phyloP scores from a whole-genome alignment of 441 rosid species.

The Euphorbia schlechtendalii region DNA sequence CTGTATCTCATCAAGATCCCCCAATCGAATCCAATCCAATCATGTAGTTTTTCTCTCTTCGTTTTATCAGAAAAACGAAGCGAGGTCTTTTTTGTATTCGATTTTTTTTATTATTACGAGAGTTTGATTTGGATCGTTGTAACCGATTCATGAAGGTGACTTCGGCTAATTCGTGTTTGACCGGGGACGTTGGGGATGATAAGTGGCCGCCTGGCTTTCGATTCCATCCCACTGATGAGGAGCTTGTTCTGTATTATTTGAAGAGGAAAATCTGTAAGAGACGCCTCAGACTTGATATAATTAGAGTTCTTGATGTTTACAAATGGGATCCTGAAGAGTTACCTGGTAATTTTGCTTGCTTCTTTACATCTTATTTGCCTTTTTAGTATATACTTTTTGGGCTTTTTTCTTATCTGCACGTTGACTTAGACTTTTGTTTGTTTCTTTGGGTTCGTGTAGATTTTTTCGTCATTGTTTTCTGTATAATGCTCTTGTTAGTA shows the following conservation, averaged over 20 bases:
- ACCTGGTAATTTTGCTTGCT: constrained; percentile 45
- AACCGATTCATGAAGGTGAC: constrained; percentile 25
- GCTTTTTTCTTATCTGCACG: too few species aligned
- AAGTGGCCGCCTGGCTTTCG: constrained; percentile 83
- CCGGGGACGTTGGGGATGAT: constrained; percentile 16
- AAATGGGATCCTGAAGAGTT: constrained; percentile 85
- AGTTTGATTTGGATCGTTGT: background rate
- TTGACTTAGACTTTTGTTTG: too few species aligned
- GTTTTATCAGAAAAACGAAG: too few species aligned
- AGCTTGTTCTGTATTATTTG: constrained; percentile 64
- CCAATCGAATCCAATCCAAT: background rate
- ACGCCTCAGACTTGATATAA: constrained; percentile 47
- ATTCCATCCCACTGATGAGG: too few species aligned
- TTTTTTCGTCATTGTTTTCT: too few species aligned
- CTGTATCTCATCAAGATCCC: background rate
- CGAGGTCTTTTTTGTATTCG: background rate
- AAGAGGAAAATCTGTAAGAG: constrained; percentile 73
- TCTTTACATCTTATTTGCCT: too few species aligned
- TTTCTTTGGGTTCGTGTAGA: too few species aligned
- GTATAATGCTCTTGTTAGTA: too few species aligned
- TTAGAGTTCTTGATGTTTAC: constrained; percentile 74
- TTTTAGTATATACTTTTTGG: too few species aligned
- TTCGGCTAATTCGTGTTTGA: constrained; percentile 24
- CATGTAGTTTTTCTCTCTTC: constrained; percentile 9
- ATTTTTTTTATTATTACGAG: background rate